These are phyloP conservation scores for Opeltia flavorubescens DNA, from an alignment of 495 filamentous ascomycete genomes.

Conservation along the genomic window DNA sequence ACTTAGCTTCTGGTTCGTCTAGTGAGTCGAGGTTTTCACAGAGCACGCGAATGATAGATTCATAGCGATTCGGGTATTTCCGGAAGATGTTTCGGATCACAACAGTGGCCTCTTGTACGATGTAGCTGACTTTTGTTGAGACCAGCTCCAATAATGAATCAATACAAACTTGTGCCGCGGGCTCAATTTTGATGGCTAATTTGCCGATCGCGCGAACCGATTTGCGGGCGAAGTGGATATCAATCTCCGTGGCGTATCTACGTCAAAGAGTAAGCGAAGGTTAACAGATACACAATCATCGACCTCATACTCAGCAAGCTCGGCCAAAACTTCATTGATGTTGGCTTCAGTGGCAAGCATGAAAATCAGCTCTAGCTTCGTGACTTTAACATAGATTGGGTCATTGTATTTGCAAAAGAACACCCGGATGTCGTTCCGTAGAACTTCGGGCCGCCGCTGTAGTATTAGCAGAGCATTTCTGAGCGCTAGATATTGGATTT, in stretches of 20 bases:
- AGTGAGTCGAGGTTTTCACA: conserved; percentile 95
- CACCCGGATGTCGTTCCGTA: conserved; percentile 91
- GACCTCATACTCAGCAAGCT: conserved; percentile 64
- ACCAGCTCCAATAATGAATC: conserved; percentile 86
- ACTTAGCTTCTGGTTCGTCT: conserved; percentile 97
- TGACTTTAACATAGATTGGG: conserved; percentile 98
- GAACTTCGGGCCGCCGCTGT: conserved; percentile 82
- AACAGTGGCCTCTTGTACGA: conserved; percentile 98
- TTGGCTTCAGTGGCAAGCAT: conserved; percentile 97
- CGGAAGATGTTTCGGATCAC: conserved; percentile 99
- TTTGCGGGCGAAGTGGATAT: conserved; percentile 96
- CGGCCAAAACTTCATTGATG: conserved; percentile 87
- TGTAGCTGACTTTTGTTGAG: conserved; percentile 97
- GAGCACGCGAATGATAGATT: conserved; percentile 87
- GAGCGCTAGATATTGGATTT: conserved; percentile 92
- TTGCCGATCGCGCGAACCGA: conserved; percentile 96
- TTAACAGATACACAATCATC: background rate
- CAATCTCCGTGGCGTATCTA: conserved; percentile 91
- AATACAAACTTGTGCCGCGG: conserved; percentile 80
- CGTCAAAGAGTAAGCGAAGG: background rate
- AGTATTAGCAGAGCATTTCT: conserved; percentile 90
- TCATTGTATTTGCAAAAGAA: conserved; percentile 99
- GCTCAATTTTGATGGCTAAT: conserved; percentile 97
- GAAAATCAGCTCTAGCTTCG: conserved; percentile 96
- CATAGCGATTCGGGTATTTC: conserved; percentile 97